These are phyloP conservation scores for Dendrobium catenatum DNA, from an alignment of 106 monocot genomes.

Conservation along the genomic window DNA sequence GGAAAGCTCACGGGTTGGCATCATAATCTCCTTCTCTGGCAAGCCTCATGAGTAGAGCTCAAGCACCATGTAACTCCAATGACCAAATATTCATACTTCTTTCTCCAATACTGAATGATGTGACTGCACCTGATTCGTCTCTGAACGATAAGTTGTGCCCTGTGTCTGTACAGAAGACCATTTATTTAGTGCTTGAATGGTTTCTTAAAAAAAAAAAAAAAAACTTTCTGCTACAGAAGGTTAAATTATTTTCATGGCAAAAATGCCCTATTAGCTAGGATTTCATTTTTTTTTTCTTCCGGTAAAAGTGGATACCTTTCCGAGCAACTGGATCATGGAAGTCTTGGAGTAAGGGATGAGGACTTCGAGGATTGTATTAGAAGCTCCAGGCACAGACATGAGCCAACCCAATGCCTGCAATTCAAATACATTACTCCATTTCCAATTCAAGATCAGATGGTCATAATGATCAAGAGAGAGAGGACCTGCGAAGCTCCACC, in stretches of 20 bases:
- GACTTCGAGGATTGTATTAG: slow-evolving; percentile 77
- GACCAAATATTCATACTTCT: no score
- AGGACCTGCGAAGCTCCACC: slow-evolving; percentile 95
- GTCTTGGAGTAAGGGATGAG: slow-evolving; percentile 73
- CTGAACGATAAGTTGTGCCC: no score
- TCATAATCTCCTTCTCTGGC: no score
- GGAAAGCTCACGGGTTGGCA: no score
- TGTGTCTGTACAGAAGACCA: no score
- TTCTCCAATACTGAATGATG: no score
- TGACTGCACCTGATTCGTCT: no score
- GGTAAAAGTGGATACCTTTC: slow-evolving; percentile 40
- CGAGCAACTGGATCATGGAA: slow-evolving; percentile 75
- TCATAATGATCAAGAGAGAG: neutral
- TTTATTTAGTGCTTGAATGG: no score
- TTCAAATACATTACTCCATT: slow-evolving; percentile 1
- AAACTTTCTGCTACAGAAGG: neutral
- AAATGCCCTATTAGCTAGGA: neutral
- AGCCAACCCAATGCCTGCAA: slow-evolving; percentile 80
- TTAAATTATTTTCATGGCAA: neutral
- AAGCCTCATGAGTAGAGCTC: no score
- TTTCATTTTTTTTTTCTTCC: neutral
- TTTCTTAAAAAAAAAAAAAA: no score
- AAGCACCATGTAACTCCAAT: no score
- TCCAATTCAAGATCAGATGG: neutral
- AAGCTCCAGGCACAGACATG: slow-evolving; percentile 83